Base-by-base conservation (phyloP, 805 yeast genomes). In the Hanseniaspora valbyensis region DNA sequence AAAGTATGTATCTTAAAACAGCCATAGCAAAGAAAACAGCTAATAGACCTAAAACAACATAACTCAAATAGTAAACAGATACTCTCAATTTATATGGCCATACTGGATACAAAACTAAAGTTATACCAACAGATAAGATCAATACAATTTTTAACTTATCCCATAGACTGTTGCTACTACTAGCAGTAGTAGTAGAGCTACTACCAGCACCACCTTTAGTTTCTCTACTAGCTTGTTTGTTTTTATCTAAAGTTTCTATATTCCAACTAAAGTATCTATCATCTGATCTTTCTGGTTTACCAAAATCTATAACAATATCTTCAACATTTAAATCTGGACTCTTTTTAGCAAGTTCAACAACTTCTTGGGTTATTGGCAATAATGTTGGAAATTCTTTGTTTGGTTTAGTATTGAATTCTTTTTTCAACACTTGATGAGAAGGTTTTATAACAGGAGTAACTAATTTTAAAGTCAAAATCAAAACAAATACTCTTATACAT, bases 11-110 rank as follows among this genome's bases (percentile, higher is more conserved):
- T 61, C 98, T 75, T 30, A 90, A 68, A 40, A 92, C 72, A 1
- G 96, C 95, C 58, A 84, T 65, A 19, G 67, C 83, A 56, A 92
- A 83, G 66, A 92, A 82, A 42, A 76, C 68, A 4, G 79, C 88
- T 40, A 92, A 71, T 33, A 90, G 66, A 0, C 84, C 88, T 55
- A 92, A 68, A 50, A 80, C 67, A 7, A 76, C 83, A 72, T 90
- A 76, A 30, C 95, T 83, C 49, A 87, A 63, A 64, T 88, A 92
- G 84, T 95, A 92, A 29, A 86, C 95, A 39, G 92, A 94, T 50
- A 74, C 73, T 63, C 95, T 81, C 92, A 92, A 80, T 66, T 81
- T 78, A 33, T 71, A 61, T 25, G 98, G 98, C 98, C 98, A 92
- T 60, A 92, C 73, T 55, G 97, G 98, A 80, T 87, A 92, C 21